phyloP scores from a whole-genome alignment of 495 filamentous ascomycete genomes.

The Neurospora hispaniola region DNA sequence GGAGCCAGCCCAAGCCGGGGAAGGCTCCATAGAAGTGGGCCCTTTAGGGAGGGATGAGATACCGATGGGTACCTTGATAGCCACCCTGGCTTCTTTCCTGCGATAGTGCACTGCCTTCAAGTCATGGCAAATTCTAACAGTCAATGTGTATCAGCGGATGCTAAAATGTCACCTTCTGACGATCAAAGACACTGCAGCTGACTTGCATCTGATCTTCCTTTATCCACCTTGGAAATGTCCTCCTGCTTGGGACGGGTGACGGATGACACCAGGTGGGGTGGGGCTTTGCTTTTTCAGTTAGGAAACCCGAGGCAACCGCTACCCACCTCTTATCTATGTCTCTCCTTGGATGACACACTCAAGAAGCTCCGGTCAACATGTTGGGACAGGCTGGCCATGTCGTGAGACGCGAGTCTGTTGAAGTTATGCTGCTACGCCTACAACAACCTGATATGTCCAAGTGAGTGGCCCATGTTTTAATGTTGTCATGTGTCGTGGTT shows the following conservation, averaged over 20 bases:
- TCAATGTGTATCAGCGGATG: background rate
- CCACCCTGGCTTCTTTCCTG: background rate
- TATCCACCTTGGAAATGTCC: background rate
- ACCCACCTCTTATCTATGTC: background rate
- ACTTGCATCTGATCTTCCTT: background rate
- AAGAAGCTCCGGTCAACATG: background rate
- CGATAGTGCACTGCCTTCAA: background rate
- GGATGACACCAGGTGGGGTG: background rate
- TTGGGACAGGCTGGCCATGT: background rate
- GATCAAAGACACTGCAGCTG: background rate
- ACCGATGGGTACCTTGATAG: background rate
- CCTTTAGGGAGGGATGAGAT: background rate
- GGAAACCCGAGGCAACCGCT: background rate
- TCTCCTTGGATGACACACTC: background rate
- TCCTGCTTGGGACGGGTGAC: background rate
- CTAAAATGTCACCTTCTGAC: background rate
- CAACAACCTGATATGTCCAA: background rate
- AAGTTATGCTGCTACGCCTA: background rate
- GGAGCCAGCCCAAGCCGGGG: background rate
- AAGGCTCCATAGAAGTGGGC: background rate
- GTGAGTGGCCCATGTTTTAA: background rate
- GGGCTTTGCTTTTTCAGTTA: background rate
- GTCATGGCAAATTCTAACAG: background rate
- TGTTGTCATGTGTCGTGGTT: background rate
- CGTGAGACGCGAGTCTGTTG: background rate